Conservation (phyloP, 352 stramenopile genomes). For the Phytophthora chlamydospora region DNA sequence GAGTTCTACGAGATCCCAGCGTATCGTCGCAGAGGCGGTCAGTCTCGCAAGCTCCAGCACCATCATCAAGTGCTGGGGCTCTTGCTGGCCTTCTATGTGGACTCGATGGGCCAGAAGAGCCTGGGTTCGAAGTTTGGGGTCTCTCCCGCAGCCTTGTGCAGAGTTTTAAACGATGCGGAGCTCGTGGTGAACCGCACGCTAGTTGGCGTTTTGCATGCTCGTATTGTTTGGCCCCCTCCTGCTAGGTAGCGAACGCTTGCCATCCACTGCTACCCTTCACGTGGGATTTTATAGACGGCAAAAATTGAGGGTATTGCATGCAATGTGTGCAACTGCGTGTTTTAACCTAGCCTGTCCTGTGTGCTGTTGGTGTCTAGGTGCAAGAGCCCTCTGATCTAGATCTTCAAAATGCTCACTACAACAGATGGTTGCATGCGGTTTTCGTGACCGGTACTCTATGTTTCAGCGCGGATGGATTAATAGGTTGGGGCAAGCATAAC, state of each 20-base stretch:
- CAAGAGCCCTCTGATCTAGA: slow-evolving; percentile 1
- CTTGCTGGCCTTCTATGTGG: slow-evolving; percentile 24
- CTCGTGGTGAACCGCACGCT: not conserved
- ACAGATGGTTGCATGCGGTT: slow-evolving; percentile 25
- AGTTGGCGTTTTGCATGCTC: not conserved
- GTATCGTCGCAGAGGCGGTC: not conserved
- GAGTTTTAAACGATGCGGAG: not conserved
- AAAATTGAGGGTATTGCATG: slow-evolving; percentile 15
- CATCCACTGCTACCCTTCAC: slow-evolving; percentile 6
- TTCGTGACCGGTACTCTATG: slow-evolving; percentile 20
- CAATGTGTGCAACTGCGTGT: not conserved
- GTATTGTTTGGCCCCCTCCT: not conserved
- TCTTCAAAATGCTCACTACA: slow-evolving; percentile 22
- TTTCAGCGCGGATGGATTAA: slow-evolving; percentile 22
- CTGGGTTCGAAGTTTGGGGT: slow-evolving; percentile 17
- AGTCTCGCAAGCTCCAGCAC: slow-evolving; percentile 6
- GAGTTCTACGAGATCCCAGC: not conserved
- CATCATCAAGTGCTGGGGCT: slow-evolving; percentile 15
- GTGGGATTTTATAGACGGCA: slow-evolving; percentile 19
- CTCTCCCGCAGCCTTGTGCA: slow-evolving; percentile 3
- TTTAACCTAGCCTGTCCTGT: no score
- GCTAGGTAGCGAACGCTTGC: not conserved
- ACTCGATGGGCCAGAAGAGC: not conserved
- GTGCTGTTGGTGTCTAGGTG: not conserved
- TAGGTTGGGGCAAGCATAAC: slow-evolving; percentile 21